A percentile compares a stretch with the other conserved stretches of the same genome.
These are phyloP conservation scores for Austroboletus niveus DNA, from an alignment of 1,284 basidiomycete species.

Conservation along the genomic window DNA sequence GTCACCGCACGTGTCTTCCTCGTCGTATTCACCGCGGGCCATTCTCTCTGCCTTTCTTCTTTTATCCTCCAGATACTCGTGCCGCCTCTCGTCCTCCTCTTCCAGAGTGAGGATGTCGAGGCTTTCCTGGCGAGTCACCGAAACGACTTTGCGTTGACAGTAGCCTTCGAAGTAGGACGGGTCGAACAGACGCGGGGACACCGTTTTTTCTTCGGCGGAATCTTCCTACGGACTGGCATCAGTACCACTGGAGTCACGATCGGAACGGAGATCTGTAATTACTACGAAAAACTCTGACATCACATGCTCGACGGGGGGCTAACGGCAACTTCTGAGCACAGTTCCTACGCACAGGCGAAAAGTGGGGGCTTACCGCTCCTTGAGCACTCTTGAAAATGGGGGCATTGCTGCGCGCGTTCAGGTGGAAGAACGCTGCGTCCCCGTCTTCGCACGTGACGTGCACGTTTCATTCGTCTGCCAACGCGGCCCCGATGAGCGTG, in stretches of 20 bases:
- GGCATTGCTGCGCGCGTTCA: conserved; percentile 7
- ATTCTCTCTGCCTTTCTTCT: conserved; percentile 10
- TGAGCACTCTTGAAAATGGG: conserved; percentile 16
- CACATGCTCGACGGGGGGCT: conserved; percentile 25
- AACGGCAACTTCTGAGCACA: neutral
- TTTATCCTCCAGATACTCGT: conserved; percentile 5
- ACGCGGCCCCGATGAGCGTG: neutral
- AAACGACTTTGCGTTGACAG: conserved; percentile 20
- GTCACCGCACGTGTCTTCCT: conserved; percentile 1
- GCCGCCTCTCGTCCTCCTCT: conserved; percentile 12
- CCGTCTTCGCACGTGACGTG: conserved; percentile 20
- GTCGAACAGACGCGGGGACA: conserved; percentile 22
- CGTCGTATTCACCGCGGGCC: conserved; percentile 9
- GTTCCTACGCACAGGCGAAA: too few species aligned
- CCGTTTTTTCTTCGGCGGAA: conserved; percentile 18
- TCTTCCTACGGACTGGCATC: conserved; percentile 12
- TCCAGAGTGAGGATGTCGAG: conserved; percentile 20
- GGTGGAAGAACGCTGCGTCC: conserved; percentile 7
- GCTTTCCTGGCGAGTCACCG: conserved; percentile 10
- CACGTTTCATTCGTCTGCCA: conserved; percentile 24
- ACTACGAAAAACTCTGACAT: neutral
- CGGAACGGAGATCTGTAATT: neutral
- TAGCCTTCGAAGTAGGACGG: conserved; percentile 21
- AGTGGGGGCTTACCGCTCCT: conserved; percentile 18
- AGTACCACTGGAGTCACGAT: neutral